Conservation (phyloP, 495 filamentous ascomycete species). For the Tuber borchii region DNA sequence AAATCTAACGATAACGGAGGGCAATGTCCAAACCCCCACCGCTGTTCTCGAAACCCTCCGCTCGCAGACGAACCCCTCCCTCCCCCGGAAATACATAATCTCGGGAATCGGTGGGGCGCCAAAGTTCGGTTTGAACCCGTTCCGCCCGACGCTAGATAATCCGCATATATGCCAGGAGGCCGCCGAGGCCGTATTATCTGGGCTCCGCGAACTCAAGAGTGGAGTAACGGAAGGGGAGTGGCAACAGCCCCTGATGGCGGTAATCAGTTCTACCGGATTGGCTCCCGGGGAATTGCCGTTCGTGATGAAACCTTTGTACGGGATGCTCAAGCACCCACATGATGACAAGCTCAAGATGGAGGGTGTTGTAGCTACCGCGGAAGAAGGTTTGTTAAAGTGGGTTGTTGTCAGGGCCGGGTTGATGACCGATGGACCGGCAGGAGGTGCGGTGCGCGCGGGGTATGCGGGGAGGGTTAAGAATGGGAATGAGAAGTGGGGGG, state of each 20-base stretch:
- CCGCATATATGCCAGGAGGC: constrained; percentile 26
- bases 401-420: constrained; percentile 45
- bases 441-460: constrained; percentile 39
- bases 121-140: constrained; percentile 31
- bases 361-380: constrained; percentile 23
- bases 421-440: constrained; percentile 39
- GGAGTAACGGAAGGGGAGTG: not conserved
- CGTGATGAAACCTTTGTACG: constrained; percentile 43
- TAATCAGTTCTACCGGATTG: constrained; percentile 43
- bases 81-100: constrained; percentile 31
- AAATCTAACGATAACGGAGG: constrained; percentile 47
- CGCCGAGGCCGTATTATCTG: constrained; percentile 34
- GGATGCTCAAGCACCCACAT: constrained; percentile 43
- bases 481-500: constrained; percentile 37
- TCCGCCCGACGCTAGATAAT: constrained; percentile 29
- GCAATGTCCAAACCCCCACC: constrained; percentile 45
- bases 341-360: constrained; percentile 47
- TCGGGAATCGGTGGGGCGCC: constrained; percentile 45
- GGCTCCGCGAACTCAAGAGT: constrained; percentile 28
- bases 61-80: not conserved
- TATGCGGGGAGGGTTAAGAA: constrained; percentile 42
- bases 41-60: constrained; percentile 44
- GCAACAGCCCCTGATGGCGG: constrained; percentile 33
- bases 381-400: constrained; percentile 18
- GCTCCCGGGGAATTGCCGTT: constrained; percentile 43